Percentiles rank a stretch among this genome's conserved stretches.
Conservation (phyloP, 2,329 filamentous ascomycete species). For the Xylaria sp. region DNA sequence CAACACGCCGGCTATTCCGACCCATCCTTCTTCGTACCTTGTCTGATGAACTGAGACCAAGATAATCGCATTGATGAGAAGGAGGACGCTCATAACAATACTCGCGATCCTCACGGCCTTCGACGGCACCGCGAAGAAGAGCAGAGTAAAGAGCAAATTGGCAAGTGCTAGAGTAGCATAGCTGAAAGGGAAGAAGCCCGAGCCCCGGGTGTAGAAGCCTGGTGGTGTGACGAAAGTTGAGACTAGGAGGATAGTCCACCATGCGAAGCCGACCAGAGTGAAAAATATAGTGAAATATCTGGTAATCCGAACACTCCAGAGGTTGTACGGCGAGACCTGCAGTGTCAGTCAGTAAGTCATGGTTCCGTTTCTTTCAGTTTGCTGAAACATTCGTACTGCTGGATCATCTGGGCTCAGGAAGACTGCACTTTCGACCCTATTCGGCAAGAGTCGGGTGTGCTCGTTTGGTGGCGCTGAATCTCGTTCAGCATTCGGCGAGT, state of each 20-base stretch:
- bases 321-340: conserved; percentile 78
- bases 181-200: conserved; percentile 90
- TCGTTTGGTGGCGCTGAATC: conserved; percentile 55
- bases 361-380: not conserved
- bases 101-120: conserved; percentile 80
- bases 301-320: conserved; percentile 87
- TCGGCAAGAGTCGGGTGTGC: conserved; percentile 75
- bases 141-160: conserved; percentile 78
- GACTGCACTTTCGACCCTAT: conserved; percentile 66
- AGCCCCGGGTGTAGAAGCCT: conserved; percentile 84
- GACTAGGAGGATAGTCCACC: conserved; percentile 92
- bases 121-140: conserved; percentile 91
- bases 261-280: conserved; percentile 80
- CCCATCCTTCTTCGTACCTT: conserved; percentile 87
- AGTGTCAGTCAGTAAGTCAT: conserved; percentile 33
- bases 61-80: conserved; percentile 81
- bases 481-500: conserved; percentile 42
- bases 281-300: conserved; percentile 83
- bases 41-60: conserved; percentile 79
- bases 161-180: conserved; percentile 83
- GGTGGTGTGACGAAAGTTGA: conserved; percentile 92
- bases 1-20: conserved; percentile 84
- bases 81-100: conserved; percentile 71
- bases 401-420: conserved; percentile 84
- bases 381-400: conserved; percentile 66